Evolutionary conservation across 139 green algal genomes (phyloP), one percentile per base, ranked within the genome.

Genomic region (Astrephomene gubernaculifera): DNA sequence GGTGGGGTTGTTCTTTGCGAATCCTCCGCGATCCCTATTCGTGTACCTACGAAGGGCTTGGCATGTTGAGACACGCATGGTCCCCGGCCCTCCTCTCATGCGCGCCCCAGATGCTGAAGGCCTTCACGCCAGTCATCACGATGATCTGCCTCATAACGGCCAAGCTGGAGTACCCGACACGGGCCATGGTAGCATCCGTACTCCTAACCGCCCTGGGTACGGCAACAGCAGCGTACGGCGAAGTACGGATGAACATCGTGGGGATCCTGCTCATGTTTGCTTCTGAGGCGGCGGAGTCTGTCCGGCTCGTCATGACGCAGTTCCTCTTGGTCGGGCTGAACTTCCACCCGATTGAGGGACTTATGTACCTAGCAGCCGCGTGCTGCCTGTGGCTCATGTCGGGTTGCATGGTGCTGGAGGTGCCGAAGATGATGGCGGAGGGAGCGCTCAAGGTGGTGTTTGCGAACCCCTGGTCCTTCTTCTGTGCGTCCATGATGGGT

Each of bases 331-430:
- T 80, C 25, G 96, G 95, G 7, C 88, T 95, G 31, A 95, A 95
- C 70, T 97, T 98, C 86, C 93, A 98, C 81, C 95, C 96, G 25
- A 96, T 98, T 49, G 96, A 98, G 89, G 95, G 95, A 1, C 80
- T 98, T 45, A 96, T 98, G 95, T 92, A 92, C 81, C 80, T 97
- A n/a, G 93, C 95, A 1, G 95, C 96, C 3, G 94, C 96, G 7
- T 98, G 96, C 87, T 91, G 83, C 39, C 75, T 94, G 41, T 98
- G 95, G 96, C 90, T 98, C 21, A 38, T 91, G 24, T 24, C 94
- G 17, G 95, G 95, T 52, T 85, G 83, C 17, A 9, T 54, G 0
- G 1, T 90, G 9, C 27, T 88, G 35, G 90, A 95, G 86, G 88
- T 92, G 68, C 88, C 71, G 0, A 33, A 35, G 39, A 98, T 98